Evolutionary conservation across 495 filamentous ascomycete genomes (phyloP), one percentile per base, ranked within the genome.

Genomic region (Aspergillus sclerotiicarbonarius): DNA sequence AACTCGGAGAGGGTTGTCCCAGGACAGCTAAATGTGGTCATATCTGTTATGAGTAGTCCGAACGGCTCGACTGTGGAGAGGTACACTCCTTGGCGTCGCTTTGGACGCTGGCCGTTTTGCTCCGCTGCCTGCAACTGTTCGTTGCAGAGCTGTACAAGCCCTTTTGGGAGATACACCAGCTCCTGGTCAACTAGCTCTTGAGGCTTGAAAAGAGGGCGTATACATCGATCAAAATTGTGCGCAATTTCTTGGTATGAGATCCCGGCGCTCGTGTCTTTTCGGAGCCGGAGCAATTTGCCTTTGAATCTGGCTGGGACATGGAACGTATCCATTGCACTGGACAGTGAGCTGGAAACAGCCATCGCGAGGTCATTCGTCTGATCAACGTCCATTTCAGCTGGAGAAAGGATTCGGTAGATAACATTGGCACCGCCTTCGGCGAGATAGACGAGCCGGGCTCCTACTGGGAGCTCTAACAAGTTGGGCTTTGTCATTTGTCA

Each of bases 31-130:
- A 59, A 65, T 6, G 80, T 71, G 0, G 82, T 85, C 92, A 98
- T 96, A 63, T 96, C 89, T 35, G 86, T 87, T 35, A 97, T 78
- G 0, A 97, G 72, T 49, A 92, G 78, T 0, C 86, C 92, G 58
- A 85, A 82, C 8, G 71, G 69, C 55, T 87, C 80, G 18, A 79
- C 78, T 2, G 74, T 59, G 32, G 80, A 84, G n/a, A 88, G 78
- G 62, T 82, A 84, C n/a, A 77, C 77, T 47, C 82, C 84, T 56
- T 69, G 74, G 43, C 87, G 72, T 58, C 72, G 73, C 56, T 64
- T 58, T 16, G 83, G 69, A 15, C 83, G 67, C 19, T 53, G 56
- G 6, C 69, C 65, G 6, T 46, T 57, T 0, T 51, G 30, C 54
- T 81, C 71, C 3, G 76, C 69, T 7, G 57, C 45, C 8, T 60